Evolutionary conservation across 768 basidiomycete genomes (phyloP), one percentile per base, ranked within the genome.

Genomic region (Rhizopogon sp.): DNA sequence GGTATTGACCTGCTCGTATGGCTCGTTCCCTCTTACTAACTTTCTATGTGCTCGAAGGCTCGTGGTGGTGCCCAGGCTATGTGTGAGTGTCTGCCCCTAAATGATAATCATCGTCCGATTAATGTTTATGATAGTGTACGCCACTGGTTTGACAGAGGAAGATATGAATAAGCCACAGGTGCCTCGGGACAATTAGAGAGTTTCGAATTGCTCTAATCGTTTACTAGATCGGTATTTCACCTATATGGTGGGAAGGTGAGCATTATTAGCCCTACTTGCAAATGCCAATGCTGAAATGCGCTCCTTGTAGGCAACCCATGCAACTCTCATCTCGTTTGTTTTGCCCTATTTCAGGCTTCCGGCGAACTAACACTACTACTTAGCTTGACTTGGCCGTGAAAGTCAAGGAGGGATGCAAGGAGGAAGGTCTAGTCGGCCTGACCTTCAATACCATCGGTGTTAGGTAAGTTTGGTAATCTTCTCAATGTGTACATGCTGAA

Each of bases 231-330:
- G 92, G 92, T 44, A 91, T 94, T 64, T 88, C 88, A 31, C 85
- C 89, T 3, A 79, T 93, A 51, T 94, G 91, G 91, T 94, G 90
- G 90, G 91, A 93, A 79, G 90, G 90, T 87, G 60, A 57, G 60
- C 51, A 9, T 9, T 43, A 9, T 9, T 43, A 44, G 37, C 37
- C 16, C 40, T 39, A 1, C 22, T 46, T 45, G 20, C 20, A 10
- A 53, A 41, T 20, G 20, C 40, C 14, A 7, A 9, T 35, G 6
- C 33, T 47, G 33, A 47, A 35, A 13, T 47, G 41, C 43, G 25
- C 29, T 50, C 31, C 39, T 50, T 22, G 16, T 57, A 87, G 89
- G 90, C 39, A 93, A 93, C 66, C 90, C 91, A 3, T 94, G 92
- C 67, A 94, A 94, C 64, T 78, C 77, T 44, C 90, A 93, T 65